These are phyloP conservation scores for Thermomucor indicae-seudaticae DNA, from an alignment of 371 early-diverging fungal species.

Conservation along the genomic window DNA sequence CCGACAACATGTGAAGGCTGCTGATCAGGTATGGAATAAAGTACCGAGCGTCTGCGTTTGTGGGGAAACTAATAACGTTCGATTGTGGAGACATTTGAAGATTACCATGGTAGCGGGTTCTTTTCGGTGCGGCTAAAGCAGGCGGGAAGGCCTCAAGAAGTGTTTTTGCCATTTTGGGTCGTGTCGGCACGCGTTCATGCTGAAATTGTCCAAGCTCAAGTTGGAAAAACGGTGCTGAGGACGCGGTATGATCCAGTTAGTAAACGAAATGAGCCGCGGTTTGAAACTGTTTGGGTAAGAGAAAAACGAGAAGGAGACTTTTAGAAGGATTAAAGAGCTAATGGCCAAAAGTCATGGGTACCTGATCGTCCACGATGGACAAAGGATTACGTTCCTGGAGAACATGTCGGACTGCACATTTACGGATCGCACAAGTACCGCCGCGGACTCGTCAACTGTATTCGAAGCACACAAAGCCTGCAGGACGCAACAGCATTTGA, in stretches of 20 bases:
- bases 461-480: constrained; percentile 47
- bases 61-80: no score
- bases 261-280: constrained; percentile 36
- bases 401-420: constrained; percentile 47
- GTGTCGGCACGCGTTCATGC: constrained; percentile 48
- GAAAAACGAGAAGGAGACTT: no score
- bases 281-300: constrained; percentile 52
- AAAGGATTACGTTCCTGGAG: constrained; percentile 39
- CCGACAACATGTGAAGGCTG: constrained; percentile 50
- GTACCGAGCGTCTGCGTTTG: not conserved
- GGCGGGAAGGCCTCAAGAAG: constrained; percentile 46
- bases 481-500: constrained; percentile 36
- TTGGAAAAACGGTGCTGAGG: constrained; percentile 35
- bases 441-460: constrained; percentile 50
- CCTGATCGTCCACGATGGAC: constrained; percentile 36
- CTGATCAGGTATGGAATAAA: constrained; percentile 39
- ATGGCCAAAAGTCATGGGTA: constrained; percentile 41
- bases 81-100: constrained; percentile 55
- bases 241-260: constrained; percentile 43
- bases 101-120: constrained; percentile 57
- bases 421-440: constrained; percentile 59
- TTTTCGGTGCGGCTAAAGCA: constrained; percentile 45
- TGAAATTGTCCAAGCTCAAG: constrained; percentile 54
- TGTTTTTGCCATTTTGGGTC: constrained; percentile 59
- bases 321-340: no score